Evolutionary conservation across 2,329 filamentous ascomycete species (phyloP).

Genomic region (Sporothrix protearum): DNA sequence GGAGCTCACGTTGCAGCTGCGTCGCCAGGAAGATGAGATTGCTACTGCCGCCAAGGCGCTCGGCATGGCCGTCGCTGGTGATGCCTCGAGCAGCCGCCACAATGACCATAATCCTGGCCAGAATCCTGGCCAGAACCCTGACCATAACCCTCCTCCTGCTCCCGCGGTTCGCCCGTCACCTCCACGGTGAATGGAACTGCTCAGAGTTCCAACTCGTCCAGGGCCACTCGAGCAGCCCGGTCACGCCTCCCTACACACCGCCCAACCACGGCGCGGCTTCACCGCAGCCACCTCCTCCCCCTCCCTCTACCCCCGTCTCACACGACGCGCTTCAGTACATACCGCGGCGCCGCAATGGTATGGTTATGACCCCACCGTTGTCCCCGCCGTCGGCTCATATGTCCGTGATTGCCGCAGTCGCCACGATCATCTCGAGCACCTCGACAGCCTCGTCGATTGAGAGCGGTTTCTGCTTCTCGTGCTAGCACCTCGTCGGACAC

Average conservation of each 20-base stretch:
- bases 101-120: too few species aligned
- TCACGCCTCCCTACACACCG: background rate
- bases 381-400: background rate
- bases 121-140: too few species aligned
- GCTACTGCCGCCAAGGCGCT: background rate
- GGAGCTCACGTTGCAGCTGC: constrained; percentile 17
- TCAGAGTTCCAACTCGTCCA: background rate
- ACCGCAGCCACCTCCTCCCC: constrained; percentile 8
- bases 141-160: background rate
- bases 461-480: too few species aligned
- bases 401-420: too few species aligned
- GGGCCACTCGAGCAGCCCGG: constrained; percentile 15
- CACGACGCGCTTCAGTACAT: too few species aligned
- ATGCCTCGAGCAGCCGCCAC: background rate
- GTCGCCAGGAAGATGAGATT: background rate
- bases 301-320: constrained; percentile 1
- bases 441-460: too few species aligned
- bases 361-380: background rate
- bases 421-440: too few species aligned
- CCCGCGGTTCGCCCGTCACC: background rate
- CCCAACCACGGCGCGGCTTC: background rate
- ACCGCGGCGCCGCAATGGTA: too few species aligned
- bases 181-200: background rate
- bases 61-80: background rate
- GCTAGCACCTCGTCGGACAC: too few species aligned